Evolutionary conservation across 1,284 basidiomycete genomes (phyloP).

Genomic region (Cutaneotrichosporon sp.): DNA sequence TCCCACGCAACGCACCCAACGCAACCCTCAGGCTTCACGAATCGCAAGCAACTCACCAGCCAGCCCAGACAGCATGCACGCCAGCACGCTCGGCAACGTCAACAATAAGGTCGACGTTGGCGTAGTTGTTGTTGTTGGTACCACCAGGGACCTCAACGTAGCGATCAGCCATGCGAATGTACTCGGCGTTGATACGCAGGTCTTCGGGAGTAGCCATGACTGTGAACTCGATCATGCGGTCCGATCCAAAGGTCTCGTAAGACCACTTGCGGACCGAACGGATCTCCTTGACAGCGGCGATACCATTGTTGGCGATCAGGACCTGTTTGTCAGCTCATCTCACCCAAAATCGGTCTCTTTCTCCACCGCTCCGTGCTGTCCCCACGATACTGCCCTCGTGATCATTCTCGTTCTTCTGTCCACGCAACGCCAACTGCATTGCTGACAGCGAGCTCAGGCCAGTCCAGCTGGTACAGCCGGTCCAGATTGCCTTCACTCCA

Average conservation of each 20-base stretch:
- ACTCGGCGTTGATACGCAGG: slow-evolving; percentile 92
- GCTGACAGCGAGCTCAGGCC: too few relatives aligned
- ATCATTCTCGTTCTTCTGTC: too few relatives aligned
- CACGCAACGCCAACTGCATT: too few relatives aligned
- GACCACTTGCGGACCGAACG: slow-evolving; percentile 99
- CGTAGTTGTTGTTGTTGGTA: slow-evolving; percentile 99
- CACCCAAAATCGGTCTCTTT: too few relatives aligned
- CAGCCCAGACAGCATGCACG: slow-evolving; percentile 99
- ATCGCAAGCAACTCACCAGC: slow-evolving; percentile 77
- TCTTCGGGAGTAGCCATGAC: slow-evolving; percentile 99
- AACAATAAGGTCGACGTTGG: slow-evolving; percentile 98
- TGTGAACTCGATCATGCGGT: slow-evolving; percentile 94
- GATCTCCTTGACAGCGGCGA: slow-evolving; percentile 99
- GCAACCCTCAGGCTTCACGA: too few relatives aligned
- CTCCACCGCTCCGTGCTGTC: too few relatives aligned
- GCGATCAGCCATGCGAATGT: slow-evolving; percentile 99
- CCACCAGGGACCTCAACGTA: slow-evolving; percentile 99
- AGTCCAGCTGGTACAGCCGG: too few relatives aligned
- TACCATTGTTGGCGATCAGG: slow-evolving; percentile 96
- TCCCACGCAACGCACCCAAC: too few relatives aligned
- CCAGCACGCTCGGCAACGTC: slow-evolving; percentile 96
- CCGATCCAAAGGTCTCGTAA: slow-evolving; percentile 97
- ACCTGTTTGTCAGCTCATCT: slow-evolving; percentile 65
- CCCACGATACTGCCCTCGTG: too few relatives aligned
- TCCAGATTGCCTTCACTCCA: too few relatives aligned